Evolutionary conservation across 2,329 filamentous ascomycete genomes (phyloP), one percentile per base, ranked within the genome.

Genomic region (Cordyceps militaris): DNA sequence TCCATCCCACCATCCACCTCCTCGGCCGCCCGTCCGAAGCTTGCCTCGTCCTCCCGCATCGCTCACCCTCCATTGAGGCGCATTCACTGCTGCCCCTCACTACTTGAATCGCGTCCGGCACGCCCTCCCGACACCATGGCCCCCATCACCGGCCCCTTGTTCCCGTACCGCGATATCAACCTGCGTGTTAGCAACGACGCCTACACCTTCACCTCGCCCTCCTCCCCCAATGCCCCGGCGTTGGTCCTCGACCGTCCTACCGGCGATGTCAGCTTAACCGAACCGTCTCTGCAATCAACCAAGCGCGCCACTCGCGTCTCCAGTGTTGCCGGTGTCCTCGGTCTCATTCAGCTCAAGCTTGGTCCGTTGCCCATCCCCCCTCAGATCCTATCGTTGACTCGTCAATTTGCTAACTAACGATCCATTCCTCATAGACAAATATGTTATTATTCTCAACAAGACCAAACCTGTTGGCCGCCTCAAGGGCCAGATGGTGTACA

Each of bases 151-250:
- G 65, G 66, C 56, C 63, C 70, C 52, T 69, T 71, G 63, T 73
- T 83, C 64, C 94, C 93, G 23, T 99, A 92, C 75, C 85, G 93
- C 70, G 94, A 99, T 78, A 95, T 97, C 78, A 99, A 97, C 73
- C 85, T 99, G 72, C 91, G 96, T 74, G 89, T 91, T 63, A 91
- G 93, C 54, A 81, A 89, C 66, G 90, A 93, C 66, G 88, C 94
- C 70, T 99, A 99, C 79, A 90, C 91, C 66, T 99, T 99, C 74
- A 92, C 90, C 40, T 99, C 94, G 28, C 94, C 94, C 28, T 97
- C 94, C 0, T 93, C 91, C 3, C 91, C 92, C 61, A 85, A 92
- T 73, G 88, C 92, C 28, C 91, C 90, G 14, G 90, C 91, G 10
- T 80, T 99, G 53, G 85, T 96, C 14, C 83, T 99, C 63, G 94